These are phyloP conservation scores for Trichophyton mentagrophytes DNA, from an alignment of 2,329 filamentous ascomycete species.

Conservation along the genomic window DNA sequence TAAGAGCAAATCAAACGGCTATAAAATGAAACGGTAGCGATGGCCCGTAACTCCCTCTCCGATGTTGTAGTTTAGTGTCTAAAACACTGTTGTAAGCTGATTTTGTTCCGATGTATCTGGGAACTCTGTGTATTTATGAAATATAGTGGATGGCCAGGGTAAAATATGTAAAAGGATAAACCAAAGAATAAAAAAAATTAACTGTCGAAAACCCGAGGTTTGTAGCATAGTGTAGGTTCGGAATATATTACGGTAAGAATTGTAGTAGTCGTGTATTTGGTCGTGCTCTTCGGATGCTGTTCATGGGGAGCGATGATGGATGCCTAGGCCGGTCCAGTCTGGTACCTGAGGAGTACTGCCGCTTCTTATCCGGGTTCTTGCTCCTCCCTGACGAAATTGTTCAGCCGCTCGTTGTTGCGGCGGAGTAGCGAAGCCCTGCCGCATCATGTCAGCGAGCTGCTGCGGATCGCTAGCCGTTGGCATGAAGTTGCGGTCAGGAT, in stretches of 20 bases:
- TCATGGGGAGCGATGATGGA: slow-evolving; percentile 10
- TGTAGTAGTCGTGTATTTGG: neutral
- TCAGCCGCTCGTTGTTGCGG: neutral
- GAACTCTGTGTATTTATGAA: neutral
- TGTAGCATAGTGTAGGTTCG: neutral
- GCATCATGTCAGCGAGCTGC: slow-evolving; percentile 5
- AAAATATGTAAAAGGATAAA: neutral
- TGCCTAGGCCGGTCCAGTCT: slow-evolving; percentile 16
- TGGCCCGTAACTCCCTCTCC: neutral
- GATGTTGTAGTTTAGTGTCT: neutral
- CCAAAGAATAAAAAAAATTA: slow-evolving; percentile 3
- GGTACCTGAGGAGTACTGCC: slow-evolving; percentile 20
- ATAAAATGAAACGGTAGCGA: neutral
- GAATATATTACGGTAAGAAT: neutral
- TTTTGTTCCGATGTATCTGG: neutral
- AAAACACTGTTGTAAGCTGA: neutral
- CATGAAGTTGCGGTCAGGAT: slow-evolving; percentile 18
- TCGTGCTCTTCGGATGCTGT: neutral
- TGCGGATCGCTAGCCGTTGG: slow-evolving; percentile 15
- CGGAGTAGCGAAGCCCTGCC: neutral
- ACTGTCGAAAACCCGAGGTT: neutral
- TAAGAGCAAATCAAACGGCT: neutral
- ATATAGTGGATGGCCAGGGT: neutral
- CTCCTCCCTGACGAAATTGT: slow-evolving; percentile 2
- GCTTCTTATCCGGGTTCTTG: slow-evolving; percentile 6